Evolutionary conservation across 495 filamentous ascomycete genomes (phyloP), one percentile per base, ranked within the genome.

Genomic region (Bryoglossum gracile): DNA sequence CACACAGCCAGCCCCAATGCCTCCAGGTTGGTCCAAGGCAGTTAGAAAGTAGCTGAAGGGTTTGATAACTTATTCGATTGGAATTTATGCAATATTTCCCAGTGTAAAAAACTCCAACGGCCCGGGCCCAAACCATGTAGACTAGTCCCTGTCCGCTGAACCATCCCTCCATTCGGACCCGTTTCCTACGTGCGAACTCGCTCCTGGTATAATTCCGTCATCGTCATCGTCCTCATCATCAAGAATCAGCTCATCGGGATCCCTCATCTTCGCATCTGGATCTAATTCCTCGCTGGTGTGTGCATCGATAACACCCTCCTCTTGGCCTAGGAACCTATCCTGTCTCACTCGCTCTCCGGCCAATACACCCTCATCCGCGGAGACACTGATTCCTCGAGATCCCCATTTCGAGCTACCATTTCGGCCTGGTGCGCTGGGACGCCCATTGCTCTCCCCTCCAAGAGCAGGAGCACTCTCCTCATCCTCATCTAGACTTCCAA

Each of bases 291-390:
- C 54, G 3, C 49, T 51, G 9, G 37, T 36, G 4, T 25, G 45
- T 2, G 42, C 24, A 43, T 55, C 51, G 19, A 59, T 41, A 39
- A 59, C 48, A 4, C 57, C 57, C 0, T 59, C 46, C 17, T 59
- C 49, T 23, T 59, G 57, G 9, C 37, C 57, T 10, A 18, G 17
- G 23, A 55, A 59, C 2, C 26, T 18, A 13, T 25, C 21, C 21
- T 48, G 41, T 37, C 61, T 58, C 42, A 55, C 44, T 2, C 58
- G 61, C 25, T 74, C 74, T 18, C 70, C 63, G 36, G 80, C 74
- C 14, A 80, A 69, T 19, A 86, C 64, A 3, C 78, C 83, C 30
- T 91, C 86, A 61, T 94, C 87, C 5, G 87, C 87, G 28, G 80
- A 82, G 21, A 94, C 80, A 3, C 83, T 87, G 50, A 94, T 85